Evolutionary conservation across 1,284 basidiomycete genomes (phyloP), one percentile per base, ranked within the genome.

Genomic region (Boletus holoroseus): DNA sequence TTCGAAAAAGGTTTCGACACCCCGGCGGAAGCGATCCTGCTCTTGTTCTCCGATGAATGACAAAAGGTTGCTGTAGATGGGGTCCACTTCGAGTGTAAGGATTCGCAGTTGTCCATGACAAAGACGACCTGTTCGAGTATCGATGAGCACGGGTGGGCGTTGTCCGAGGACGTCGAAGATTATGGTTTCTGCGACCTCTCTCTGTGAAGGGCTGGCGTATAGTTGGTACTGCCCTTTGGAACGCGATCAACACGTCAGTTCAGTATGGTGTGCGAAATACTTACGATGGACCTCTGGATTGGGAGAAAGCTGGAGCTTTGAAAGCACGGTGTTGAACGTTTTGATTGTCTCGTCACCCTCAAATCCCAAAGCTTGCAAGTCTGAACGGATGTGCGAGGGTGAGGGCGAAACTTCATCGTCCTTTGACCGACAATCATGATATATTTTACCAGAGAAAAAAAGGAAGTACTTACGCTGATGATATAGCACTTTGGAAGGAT

Each of bases 1-100:
- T 13, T 48, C 34, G 20, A 57, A 58, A 48, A 44, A 59, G 5
- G 7, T 6, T 18, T 53, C 47, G 15, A 61, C 53, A 5, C 27
- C 40, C 1, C 0, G 26, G 44, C 26, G 15, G 42, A 39, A 44
- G 26, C 5, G 16, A 41, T 42, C 26, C 5, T 9, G 26, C n/a
- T 27, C 28, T 31, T 15, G 28, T 42, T 22, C 22, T 12, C 24
- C 34, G 12, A 47, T 49, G 26, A 26, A 51, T 9, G 41, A 31
- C 5, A 58, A 13, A 16, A 56, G 31, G 6, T 45, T n/a, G 2
- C 1, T n/a, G n/a, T 55, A 55, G 5, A 13, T 22, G 11, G 49
- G 45, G 4, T 53, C 38, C 1, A 18, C 22, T 39, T 57, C 22
- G 34, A 58, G 47, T 18, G 44, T 45, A 8, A 47, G 24, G 16